Evolutionary conservation across 2,329 filamentous ascomycete species (phyloP).

Genomic region (Parastagonospora avenae): DNA sequence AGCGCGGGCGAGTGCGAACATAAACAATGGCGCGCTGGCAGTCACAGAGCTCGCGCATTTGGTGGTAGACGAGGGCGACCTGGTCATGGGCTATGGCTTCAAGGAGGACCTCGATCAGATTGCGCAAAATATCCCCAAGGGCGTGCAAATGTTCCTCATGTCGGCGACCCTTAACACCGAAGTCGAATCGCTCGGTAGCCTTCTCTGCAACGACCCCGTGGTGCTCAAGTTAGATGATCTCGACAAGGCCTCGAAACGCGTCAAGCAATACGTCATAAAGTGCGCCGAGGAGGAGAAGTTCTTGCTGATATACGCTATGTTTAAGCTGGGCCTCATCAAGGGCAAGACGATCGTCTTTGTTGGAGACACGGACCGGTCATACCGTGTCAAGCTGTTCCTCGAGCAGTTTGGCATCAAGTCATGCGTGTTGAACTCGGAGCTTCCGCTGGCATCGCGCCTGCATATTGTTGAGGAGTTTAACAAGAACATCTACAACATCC

Average conservation of each 20-base stretch:
- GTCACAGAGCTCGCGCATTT: slow-evolving; percentile 75
- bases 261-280: slow-evolving; percentile 88
- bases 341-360: slow-evolving; percentile 90
- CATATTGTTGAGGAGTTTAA: slow-evolving; percentile 99
- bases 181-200: slow-evolving; percentile 79
- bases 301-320: slow-evolving; percentile 87
- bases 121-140: slow-evolving; percentile 77
- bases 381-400: slow-evolving; percentile 90
- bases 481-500: slow-evolving; percentile 94
- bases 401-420: slow-evolving; percentile 96
- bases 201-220: slow-evolving; percentile 83
- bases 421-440: slow-evolving; percentile 90
- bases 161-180: slow-evolving; percentile 90
- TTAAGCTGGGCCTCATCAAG: slow-evolving; percentile 91
- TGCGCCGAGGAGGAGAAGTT: slow-evolving; percentile 99
- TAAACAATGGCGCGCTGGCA: slow-evolving; percentile 73
- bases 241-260: slow-evolving; percentile 74
- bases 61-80: slow-evolving; percentile 91
- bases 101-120: slow-evolving; percentile 86
- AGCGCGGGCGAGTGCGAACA: slow-evolving; percentile 77
- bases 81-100: slow-evolving; percentile 93
- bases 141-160: slow-evolving; percentile 89
- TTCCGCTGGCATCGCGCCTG: slow-evolving; percentile 89
- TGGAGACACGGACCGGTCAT: slow-evolving; percentile 84
- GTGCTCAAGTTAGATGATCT: slow-evolving; percentile 82